A percentile compares a stretch with the other conserved stretches of the same genome.
These are phyloP conservation scores for Paraphoma sp. DNA, from an alignment of 2,329 filamentous ascomycete genomes.

Conservation along the genomic window DNA sequence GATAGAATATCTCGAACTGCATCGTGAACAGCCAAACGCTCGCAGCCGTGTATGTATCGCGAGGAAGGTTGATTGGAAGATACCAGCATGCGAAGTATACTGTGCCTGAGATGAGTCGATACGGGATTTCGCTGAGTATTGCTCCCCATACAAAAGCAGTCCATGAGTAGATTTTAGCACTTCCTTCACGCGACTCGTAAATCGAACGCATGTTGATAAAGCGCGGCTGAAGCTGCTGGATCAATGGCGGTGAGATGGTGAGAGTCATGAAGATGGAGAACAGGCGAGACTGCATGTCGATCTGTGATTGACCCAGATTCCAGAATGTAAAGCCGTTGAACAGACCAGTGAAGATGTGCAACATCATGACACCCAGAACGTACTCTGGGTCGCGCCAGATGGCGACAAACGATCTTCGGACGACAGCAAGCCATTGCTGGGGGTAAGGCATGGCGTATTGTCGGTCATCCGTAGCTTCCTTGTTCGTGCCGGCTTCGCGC, in stretches of 20 bases:
- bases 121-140: conserved; percentile 74
- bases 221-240: conserved; percentile 78
- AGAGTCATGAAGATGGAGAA: conserved; percentile 81
- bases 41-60: conserved; percentile 64
- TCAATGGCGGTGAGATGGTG: conserved; percentile 75
- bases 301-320: conserved; percentile 50
- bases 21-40: conserved; percentile 70
- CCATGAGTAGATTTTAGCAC: conserved; percentile 83
- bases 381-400: conserved; percentile 73
- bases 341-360: conserved; percentile 60
- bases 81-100: conserved; percentile 66
- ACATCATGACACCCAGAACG: conserved; percentile 56
- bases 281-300: conserved; percentile 64
- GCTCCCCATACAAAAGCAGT: conserved; percentile 70
- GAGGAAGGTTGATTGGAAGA: conserved; percentile 61
- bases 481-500: conserved; percentile 37
- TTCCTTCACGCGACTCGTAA: conserved; percentile 75
- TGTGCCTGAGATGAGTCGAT: conserved; percentile 68
- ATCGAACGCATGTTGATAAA: conserved; percentile 71
- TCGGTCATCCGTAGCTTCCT: conserved; percentile 49
- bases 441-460: conserved; percentile 54
- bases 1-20: conserved; percentile 70
- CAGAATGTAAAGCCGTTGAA: conserved; percentile 60
- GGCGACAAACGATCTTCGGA: conserved; percentile 60
- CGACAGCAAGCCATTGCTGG: conserved; percentile 51